Percentiles rank a stretch among this genome's conserved stretches.
These are phyloP conservation scores for Elsinoe australis DNA, from an alignment of 2,329 filamentous ascomycete species.

Conservation along the genomic window DNA sequence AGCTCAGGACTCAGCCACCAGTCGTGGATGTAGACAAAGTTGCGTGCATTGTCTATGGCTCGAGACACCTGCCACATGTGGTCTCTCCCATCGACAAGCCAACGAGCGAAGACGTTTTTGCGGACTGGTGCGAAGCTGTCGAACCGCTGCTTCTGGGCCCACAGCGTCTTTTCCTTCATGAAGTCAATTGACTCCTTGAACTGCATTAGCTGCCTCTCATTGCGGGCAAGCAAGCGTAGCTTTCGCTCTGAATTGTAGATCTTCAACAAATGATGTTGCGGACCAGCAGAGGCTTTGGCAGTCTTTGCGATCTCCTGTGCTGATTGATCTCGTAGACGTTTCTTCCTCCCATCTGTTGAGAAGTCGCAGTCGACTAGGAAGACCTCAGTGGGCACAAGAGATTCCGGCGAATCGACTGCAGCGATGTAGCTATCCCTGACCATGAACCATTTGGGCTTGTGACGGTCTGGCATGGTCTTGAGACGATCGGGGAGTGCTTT, in stretches of 20 bases:
- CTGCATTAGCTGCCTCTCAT: slow-evolving; percentile 79
- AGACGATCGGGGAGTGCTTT: slow-evolving; percentile 10
- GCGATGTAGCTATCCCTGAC: slow-evolving; percentile 97
- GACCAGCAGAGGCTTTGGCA: slow-evolving; percentile 51
- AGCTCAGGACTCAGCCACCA: slow-evolving; percentile 98
- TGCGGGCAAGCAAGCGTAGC: slow-evolving; percentile 81
- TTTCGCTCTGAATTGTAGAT: slow-evolving; percentile 89
- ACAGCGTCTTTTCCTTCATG: slow-evolving; percentile 76
- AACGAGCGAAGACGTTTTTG: slow-evolving; percentile 80
- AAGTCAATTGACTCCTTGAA: slow-evolving; percentile 88
- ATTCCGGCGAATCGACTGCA: slow-evolving; percentile 95
- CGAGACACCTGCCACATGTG: slow-evolving; percentile 99
- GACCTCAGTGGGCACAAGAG: slow-evolving; percentile 98
- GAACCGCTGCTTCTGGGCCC: slow-evolving; percentile 78
- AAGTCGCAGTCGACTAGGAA: slow-evolving; percentile 93
- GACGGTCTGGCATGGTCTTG: slow-evolving; percentile 52
- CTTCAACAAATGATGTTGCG: slow-evolving; percentile 76
- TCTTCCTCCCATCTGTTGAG: slow-evolving; percentile 64
- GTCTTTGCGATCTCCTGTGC: slow-evolving; percentile 57
- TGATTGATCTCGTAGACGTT: slow-evolving; percentile 44
- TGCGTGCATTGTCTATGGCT: slow-evolving; percentile 91
- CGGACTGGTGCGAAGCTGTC: slow-evolving; percentile 89
- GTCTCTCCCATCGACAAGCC: slow-evolving; percentile 92
- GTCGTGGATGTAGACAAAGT: slow-evolving; percentile 98
- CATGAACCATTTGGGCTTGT: slow-evolving; percentile 93